Evolutionary conservation across 73 alveolate genomes (phyloP), one percentile per base, ranked within the genome.

Genomic region (Paramecium tetraurelia): DNA sequence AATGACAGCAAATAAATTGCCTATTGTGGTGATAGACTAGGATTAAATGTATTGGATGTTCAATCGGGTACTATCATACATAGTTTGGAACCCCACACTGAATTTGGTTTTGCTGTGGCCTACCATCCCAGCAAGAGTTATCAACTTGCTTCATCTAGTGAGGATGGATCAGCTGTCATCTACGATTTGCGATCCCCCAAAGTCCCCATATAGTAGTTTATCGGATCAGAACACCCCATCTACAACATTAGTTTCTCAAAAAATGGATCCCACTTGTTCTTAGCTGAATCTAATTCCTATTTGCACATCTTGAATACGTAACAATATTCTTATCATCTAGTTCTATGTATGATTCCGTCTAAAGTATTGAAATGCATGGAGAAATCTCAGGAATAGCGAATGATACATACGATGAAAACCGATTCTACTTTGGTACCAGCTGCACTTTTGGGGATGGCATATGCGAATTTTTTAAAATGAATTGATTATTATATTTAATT

Each of bases 1-100:
- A 44, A 41, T 44, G n/a, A 41, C 2, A 43, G 22, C 24, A 40
- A 80, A 9, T 24, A 31, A 80, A 46, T 80, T 44, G 90, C 76
- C 7, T 80, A 44, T 80, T 80, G 76, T 80, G 90, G 76, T 9
- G 90, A 80, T 24, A 6, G 90, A 80, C 57, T 80, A 18, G 90
- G 90, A 43, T 22, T 80, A 24, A 22, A 24, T 22, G 76, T 80
- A 6, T 80, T 41, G 21, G 90, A 80, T 80, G 27, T 18, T 11
- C 1, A 21, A 12, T 22, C 72, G 0, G 57, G 35, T 80, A 2
- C 20, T 14, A 22, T 80, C n/a, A 22, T 80, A 16, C 43, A 43
- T n/a, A 21, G 6, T 44, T 80, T 80, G 18, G 24, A 24, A 4
- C 76, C 46, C 7, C 90, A 80, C 21, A 46, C 2, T 44, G 90